Base-by-base conservation (phyloP, 2,329 filamentous ascomycete genomes). In the Cladosporium sp. region DNA sequence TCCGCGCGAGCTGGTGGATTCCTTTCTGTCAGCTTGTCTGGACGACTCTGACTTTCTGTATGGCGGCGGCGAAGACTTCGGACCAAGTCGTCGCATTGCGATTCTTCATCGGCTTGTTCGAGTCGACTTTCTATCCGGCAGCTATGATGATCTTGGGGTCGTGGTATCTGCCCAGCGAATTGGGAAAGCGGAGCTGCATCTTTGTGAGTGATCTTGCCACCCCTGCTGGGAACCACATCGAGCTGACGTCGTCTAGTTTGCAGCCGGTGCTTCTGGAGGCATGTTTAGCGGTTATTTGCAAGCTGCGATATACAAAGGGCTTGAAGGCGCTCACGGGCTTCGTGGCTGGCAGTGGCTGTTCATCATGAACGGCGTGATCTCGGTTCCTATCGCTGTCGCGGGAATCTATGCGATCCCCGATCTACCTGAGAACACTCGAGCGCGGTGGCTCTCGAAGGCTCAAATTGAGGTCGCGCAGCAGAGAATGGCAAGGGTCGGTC, bases 261-360 rank as follows among this genome's bases (percentile, higher is more conserved):
- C 80, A 0, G 80, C 78, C 58, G 78, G 77, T 14, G 80, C 79
- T 0, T 78, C 84, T 57, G 79, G 76, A 1, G 75, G 73, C 8
- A 80, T 80, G 78, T 82, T 84, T 65, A 81, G 78, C 3, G 85
- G 85, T 0, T 87, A 86, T 67, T 72, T 88, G 10, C 85, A 85
- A 81, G 80, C 84, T 0, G 83, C 77, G 0, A 81, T 85, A 2
- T 85, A 85, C 66, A 77, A 77, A 4, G 84, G 84, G 18, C 39
- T 65, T n/a, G 59, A 65, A 32, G 71, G 1, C 23, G 81, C 80
- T 64, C 75, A 75, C 76, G 32, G 48, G 23, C 66, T 81, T 81
- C 74, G 84, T 14, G 85, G 84, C 0, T 86, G 84, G 85, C 0
- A 85, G 70, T 86, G 77, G 76, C 68, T 71, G 28, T 72, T 85